Base-by-base conservation (phyloP, 2,329 filamentous ascomycete genomes). In the Proliferodiscus dingleyae region DNA sequence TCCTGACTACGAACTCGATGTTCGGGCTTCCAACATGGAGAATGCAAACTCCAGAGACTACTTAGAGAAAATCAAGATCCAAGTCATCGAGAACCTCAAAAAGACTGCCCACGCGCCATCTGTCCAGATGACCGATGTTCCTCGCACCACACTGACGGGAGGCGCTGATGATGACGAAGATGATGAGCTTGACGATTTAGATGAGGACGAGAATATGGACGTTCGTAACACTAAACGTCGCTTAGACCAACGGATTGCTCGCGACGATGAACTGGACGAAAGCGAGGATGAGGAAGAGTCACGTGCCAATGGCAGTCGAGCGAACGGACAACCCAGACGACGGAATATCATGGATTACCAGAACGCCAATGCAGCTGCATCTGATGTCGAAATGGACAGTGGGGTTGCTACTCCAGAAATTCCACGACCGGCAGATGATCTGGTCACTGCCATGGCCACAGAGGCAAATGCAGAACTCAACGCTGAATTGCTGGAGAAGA, bases 281-380 rank as follows among this genome's bases (percentile, higher is more conserved):
- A 94, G 87, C 53, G 89, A 95, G 50, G 89, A 95, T 49, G 91
- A 97, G 58, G 89, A 95, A 9, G 80, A 89, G 66, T 78, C 78
- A 33, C 72, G 73, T 33, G 75, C 77, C 29, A 88, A 93, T 55
- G 91, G 89, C 13, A 76, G 89, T 32, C 60, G 59, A 37, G 66
- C 67, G 24, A 74, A 70, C 23, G 72, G 69, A 22, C 70, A 67
- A 45, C 71, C 72, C 54, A 73, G 73, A 15, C 70, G 70, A 16
- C 69, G 77, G 39, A 78, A 83, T 48, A 80, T 83, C 45, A 77
- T 76, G 65, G 80, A 82, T 54, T 77, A 75, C 59, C 70, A 73
- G 42, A 81, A 83, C 51, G 68, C 78, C 2, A 69, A 80, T 52
- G 68, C 53, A 23, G 57, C 70, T n/a, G 69, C 68, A 11, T 57